Evolutionary conservation across 306 rosid species (phyloP).

Genomic region (Quercus bicolor): DNA sequence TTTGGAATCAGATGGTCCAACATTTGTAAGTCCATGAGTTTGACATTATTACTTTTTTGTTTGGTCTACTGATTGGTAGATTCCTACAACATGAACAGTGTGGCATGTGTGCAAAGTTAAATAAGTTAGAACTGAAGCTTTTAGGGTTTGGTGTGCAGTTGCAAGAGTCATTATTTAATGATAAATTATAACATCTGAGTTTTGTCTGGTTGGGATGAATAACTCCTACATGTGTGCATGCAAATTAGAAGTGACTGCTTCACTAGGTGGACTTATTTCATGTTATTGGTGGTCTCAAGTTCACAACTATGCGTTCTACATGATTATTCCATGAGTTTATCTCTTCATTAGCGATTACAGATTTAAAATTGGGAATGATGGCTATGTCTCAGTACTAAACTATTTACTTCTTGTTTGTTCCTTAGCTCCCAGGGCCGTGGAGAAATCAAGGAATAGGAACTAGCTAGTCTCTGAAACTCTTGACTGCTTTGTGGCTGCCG

Average conservation of each 20-base stretch:
- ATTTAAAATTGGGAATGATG: background rate
- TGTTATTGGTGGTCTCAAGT: background rate
- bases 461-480: slow-evolving; percentile 31
- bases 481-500: slow-evolving; percentile 32
- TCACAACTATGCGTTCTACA: slow-evolving; percentile 18
- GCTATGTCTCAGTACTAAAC: slow-evolving; percentile 6
- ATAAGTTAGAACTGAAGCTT: background rate
- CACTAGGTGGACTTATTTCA: background rate
- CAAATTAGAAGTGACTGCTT: background rate
- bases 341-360: background rate
- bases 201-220: background rate
- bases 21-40: background rate
- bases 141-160: background rate
- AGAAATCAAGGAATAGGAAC: slow-evolving; percentile 67
- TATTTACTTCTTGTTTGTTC: slow-evolving; percentile 12
- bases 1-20: background rate
- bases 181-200: background rate
- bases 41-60: background rate
- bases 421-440: slow-evolving; percentile 94
- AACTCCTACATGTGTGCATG: background rate
- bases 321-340: background rate
- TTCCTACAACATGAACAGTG: background rate
- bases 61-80: background rate
- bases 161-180: background rate
- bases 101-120: background rate